Evolutionary conservation across 208 protist species (phyloP).

Genomic region (Leishmania guyanensis): DNA sequence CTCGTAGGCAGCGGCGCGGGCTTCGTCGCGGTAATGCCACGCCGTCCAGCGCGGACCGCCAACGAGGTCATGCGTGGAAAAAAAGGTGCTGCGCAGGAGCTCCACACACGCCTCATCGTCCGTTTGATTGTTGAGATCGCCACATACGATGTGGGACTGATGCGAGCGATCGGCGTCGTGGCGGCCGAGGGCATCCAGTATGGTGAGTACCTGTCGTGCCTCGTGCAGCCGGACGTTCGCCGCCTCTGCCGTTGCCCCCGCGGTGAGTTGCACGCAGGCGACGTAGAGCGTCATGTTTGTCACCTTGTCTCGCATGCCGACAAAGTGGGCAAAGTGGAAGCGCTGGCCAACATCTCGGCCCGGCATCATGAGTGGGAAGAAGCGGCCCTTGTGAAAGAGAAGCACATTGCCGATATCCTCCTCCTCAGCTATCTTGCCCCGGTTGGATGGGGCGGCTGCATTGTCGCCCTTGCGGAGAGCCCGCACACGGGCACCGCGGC

Average conservation of each 20-base stretch:
- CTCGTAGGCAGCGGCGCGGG: slow-evolving; percentile 28
- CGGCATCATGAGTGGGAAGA: slow-evolving; percentile 79
- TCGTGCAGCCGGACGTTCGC: slow-evolving; percentile 55
- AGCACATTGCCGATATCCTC: slow-evolving; percentile 90
- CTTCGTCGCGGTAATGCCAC: slow-evolving; percentile 64
- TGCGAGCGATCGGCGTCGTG: slow-evolving; percentile 74
- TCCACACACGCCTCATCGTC: slow-evolving; percentile 84
- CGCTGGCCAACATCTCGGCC: slow-evolving; percentile 60
- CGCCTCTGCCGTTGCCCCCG: slow-evolving; percentile 60
- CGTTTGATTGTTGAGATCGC: slow-evolving; percentile 76
- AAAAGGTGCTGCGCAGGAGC: slow-evolving; percentile 60
- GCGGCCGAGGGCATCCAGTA: slow-evolving; percentile 62
- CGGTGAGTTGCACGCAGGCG: slow-evolving; percentile 77
- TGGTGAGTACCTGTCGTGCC: slow-evolving; percentile 54
- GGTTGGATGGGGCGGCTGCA: slow-evolving; percentile 30
- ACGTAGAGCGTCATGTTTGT: slow-evolving; percentile 82
- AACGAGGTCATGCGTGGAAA: slow-evolving; percentile 85
- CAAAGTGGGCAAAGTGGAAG: slow-evolving; percentile 81
- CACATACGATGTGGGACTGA: slow-evolving; percentile 62
- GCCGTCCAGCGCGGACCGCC: slow-evolving; percentile 83
- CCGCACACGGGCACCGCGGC: slow-evolving; percentile 60
- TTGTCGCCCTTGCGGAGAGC: slow-evolving; percentile 62
- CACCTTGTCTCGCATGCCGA: slow-evolving; percentile 74
- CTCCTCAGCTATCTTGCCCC: slow-evolving; percentile 47
- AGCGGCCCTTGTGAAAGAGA: slow-evolving; percentile 87